These are phyloP conservation scores for Rhodotorula sp. DNA, from an alignment of 1,284 basidiomycete species.

Conservation along the genomic window DNA sequence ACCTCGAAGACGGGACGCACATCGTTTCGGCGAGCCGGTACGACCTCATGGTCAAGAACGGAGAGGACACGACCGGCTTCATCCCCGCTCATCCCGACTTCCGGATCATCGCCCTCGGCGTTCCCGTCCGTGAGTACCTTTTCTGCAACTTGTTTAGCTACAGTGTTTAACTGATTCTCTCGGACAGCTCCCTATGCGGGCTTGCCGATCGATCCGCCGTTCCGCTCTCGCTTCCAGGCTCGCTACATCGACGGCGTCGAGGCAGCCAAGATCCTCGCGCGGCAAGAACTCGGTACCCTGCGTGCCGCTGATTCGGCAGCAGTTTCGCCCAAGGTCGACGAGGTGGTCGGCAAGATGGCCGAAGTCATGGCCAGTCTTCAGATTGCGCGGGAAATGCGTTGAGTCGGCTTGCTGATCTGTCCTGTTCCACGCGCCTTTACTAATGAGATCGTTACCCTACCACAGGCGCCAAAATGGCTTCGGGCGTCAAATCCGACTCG, in stretches of 20 bases:
- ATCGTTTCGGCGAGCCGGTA: slow-evolving; percentile 50
- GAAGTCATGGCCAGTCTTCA: slow-evolving; percentile 30
- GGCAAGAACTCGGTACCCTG: slow-evolving; percentile 4
- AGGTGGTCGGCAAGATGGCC: slow-evolving; percentile 10
- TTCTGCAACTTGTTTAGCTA: neutral
- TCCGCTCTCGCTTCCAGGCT: slow-evolving; percentile 51
- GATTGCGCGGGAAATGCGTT: slow-evolving; percentile 34
- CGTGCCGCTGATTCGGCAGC: neutral
- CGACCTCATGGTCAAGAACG: slow-evolving; percentile 39
- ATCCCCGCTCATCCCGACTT: slow-evolving; percentile 50
- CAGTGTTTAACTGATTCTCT: slow-evolving; percentile 14
- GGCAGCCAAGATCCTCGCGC: slow-evolving; percentile 26
- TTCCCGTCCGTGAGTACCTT: slow-evolving; percentile 30
- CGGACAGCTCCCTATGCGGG: slow-evolving; percentile 48
- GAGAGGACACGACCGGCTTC: slow-evolving; percentile 43
- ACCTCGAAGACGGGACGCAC: slow-evolving; percentile 51
- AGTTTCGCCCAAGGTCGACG: neutral
- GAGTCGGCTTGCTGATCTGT: neutral
- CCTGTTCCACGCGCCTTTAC: neutral
- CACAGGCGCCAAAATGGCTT: slow-evolving; percentile 30
- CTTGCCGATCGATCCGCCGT: slow-evolving; percentile 51
- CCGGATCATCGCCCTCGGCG: slow-evolving; percentile 49
- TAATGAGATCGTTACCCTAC: too few relatives aligned
- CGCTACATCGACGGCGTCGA: slow-evolving; percentile 41
- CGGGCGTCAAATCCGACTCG: slow-evolving; percentile 19